A percentile compares a stretch with the other conserved stretches of the same genome.
Conservation (phyloP, 2,329 filamentous ascomycete genomes). For the Colletotrichum incanum region DNA sequence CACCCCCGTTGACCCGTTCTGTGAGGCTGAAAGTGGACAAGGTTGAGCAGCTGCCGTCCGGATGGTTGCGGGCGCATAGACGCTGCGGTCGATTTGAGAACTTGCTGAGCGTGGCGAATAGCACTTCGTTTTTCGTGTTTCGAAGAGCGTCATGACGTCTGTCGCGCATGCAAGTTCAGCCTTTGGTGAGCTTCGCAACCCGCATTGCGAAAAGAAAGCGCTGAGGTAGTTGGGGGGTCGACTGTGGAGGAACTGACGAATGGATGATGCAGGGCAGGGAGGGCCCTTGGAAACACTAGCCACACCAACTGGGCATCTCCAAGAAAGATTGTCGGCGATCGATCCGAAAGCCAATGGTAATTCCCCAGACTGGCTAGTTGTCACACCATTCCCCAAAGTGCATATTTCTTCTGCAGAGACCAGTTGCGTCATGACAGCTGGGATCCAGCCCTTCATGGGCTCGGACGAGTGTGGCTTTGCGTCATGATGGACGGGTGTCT, state of each 20-base stretch:
- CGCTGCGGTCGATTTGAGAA: slow-evolving; percentile 12
- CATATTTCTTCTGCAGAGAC: slow-evolving; percentile 30
- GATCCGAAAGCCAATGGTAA: slow-evolving; percentile 49
- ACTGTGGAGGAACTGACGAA: slow-evolving; percentile 43
- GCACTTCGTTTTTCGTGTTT: slow-evolving; percentile 29
- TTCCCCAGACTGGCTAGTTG: slow-evolving; percentile 23
- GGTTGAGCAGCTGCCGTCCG: slow-evolving; percentile 14
- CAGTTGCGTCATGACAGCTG: slow-evolving; percentile 44
- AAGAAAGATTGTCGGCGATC: slow-evolving; percentile 48
- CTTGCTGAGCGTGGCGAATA: slow-evolving; percentile 34
- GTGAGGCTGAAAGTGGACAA: slow-evolving; percentile 37
- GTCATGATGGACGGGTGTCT: slow-evolving; percentile 42
- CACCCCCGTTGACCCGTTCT: slow-evolving; percentile 21
- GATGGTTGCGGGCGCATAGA: slow-evolving; percentile 26
- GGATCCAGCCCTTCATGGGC: slow-evolving; percentile 35
- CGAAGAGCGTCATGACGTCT: slow-evolving; percentile 42
- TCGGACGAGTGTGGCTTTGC: slow-evolving; percentile 46
- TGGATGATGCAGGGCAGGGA: slow-evolving; percentile 43
- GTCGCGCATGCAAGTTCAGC: slow-evolving; percentile 28
- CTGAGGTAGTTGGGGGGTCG: slow-evolving; percentile 22
- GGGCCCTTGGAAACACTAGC: slow-evolving; percentile 38
- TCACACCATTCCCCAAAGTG: slow-evolving; percentile 43
- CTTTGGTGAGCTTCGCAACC: slow-evolving; percentile 33
- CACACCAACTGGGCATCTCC: slow-evolving; percentile 40
- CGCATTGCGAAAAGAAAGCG: slow-evolving; percentile 39